Evolutionary conservation across 176 grass and related monocot genomes (phyloP), one percentile per base, ranked within the genome.

Genomic region (Ampelocalamus luodianensis): DNA sequence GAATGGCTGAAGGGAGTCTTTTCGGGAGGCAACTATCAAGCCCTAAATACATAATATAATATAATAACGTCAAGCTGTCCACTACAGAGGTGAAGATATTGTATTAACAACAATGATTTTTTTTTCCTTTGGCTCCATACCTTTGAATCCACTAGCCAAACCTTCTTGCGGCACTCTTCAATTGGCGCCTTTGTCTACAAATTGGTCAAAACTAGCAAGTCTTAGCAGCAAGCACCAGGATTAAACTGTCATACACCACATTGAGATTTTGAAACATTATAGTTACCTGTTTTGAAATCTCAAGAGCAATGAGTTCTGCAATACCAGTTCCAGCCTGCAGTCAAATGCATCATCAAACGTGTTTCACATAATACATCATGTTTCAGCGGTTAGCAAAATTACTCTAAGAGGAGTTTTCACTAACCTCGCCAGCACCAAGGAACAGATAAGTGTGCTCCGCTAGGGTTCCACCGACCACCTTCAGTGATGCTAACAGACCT

Each of bases 361-460:
- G 71, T 74, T 65, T 72, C 23, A 80, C 48, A 85, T 27, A 78
- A 79, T 49, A 40, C 56, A 80, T 58, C 20, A 70, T 22, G 65
- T 51, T 78, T 40, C 65, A 66, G 48, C 37, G 60, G 32, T 71
- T 70, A 11, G 54, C 6, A 39, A 65, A 36, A 39, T 11, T 43
- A 42, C 7, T 51, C 65, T 5, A 58, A 66, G 45, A 72, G 23
- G 48, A 50, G 14, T 61, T 58, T 72, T 83, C 11, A 87, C 65
- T 84, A 82, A 99, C 97, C 97, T 99, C 97, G 1, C 97, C 97
- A 90, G 97, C 97, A 88, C 97, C 97, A 91, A 99, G 93, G 86
- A 99, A 99, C 85, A 99, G 86, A 79, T 95, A 99, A 61, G 96
- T 96, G 74, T 99, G 96, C 70, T 96, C 93, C 68, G 91, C 90